Evolutionary conservation across 768 basidiomycete genomes (phyloP), one percentile per base, ranked within the genome.

Genomic region (Hericium alpestre): DNA sequence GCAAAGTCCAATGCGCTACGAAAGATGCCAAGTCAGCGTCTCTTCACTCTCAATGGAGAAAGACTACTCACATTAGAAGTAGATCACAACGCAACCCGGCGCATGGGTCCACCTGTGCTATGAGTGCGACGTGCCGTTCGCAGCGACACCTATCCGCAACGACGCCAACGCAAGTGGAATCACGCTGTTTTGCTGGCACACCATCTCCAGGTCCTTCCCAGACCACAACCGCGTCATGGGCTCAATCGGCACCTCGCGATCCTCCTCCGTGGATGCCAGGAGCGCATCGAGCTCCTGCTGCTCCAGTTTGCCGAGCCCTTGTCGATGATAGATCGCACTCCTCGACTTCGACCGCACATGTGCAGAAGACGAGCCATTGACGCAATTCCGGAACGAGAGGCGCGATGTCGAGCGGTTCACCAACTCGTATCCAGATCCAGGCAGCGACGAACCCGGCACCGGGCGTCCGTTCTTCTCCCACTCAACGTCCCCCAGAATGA

Each of bases 181-280:
- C 13, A 88, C 77, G 66, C 92, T 93, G 64, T 96, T 98, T 69
- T 96, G 93, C 62, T 84, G 82, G 67, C 92, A 94, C 37, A 89
- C 80, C 64, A 86, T 70, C 65, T 90, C 84, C 59, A 98, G 71
- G 64, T 95, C 93, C 56, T 83, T 82, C n/a, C 88, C 83, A 38
- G 83, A 87, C 84, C 86, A 89, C 55, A 83, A 60, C 40, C 76
- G 77, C 38, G 79, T 79, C 61, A 76, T 78, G 54, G 64, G 68
- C 46, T 60, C 59, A 60, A 68, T 72, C 13, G 65, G 67, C 37
- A 71, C 72, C 38, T 59, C 56, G n/a, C 73, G 70, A 39, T 66
- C 66, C 50, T 58, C 22, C 27, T 62, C 61, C 61, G 49, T 65
- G 61, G 59, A 67, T 51, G 23, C 3, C 38, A 39, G 32, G 55